Conservation (phyloP, 352 stramenopile genomes). For the Phytopythium aichiense region DNA sequence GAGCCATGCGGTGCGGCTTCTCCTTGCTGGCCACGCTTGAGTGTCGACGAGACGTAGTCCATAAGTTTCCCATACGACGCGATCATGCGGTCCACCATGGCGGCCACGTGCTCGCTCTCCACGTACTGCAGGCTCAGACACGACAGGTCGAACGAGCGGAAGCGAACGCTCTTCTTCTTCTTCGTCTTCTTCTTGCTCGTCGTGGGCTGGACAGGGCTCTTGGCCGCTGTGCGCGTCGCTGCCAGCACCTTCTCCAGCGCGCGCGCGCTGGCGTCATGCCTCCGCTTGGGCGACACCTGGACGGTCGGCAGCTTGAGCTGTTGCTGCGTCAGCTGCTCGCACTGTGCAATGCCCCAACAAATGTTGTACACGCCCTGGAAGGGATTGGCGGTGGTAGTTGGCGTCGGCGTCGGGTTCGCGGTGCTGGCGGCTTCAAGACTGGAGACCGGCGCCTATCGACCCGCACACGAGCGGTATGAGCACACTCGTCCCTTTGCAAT, state of each 20-base stretch:
- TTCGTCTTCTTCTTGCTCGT: slow-evolving; percentile 13
- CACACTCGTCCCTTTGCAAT: not conserved
- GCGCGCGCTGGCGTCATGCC: slow-evolving; percentile 8
- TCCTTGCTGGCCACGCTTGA: slow-evolving; percentile 6
- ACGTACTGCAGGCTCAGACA: slow-evolving; percentile 58
- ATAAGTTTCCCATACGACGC: slow-evolving; percentile 36
- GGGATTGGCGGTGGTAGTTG: slow-evolving; percentile 4
- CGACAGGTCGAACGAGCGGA: slow-evolving; percentile 64
- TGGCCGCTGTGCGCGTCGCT: slow-evolving; percentile 7
- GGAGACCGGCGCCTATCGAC: not conserved
- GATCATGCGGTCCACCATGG: slow-evolving; percentile 44
- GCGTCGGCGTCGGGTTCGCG: not conserved
- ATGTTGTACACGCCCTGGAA: slow-evolving; percentile 23
- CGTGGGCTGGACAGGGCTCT: not conserved
- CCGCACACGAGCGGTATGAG: not conserved
- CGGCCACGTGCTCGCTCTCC: slow-evolving; percentile 31
- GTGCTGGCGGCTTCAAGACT: not conserved
- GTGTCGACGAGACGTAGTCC: slow-evolving; percentile 22
- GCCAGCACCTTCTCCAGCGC: slow-evolving; percentile 10
- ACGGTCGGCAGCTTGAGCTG: slow-evolving; percentile 14
- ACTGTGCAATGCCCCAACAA: slow-evolving; percentile 32
- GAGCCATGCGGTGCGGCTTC: not conserved
- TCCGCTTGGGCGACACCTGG: slow-evolving; percentile 11
- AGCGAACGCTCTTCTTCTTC: slow-evolving; percentile 46
- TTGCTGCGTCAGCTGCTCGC: slow-evolving; percentile 31